Evolutionary conservation across 345 rosid genomes (phyloP).

Genomic region (Jatropha curcas): DNA sequence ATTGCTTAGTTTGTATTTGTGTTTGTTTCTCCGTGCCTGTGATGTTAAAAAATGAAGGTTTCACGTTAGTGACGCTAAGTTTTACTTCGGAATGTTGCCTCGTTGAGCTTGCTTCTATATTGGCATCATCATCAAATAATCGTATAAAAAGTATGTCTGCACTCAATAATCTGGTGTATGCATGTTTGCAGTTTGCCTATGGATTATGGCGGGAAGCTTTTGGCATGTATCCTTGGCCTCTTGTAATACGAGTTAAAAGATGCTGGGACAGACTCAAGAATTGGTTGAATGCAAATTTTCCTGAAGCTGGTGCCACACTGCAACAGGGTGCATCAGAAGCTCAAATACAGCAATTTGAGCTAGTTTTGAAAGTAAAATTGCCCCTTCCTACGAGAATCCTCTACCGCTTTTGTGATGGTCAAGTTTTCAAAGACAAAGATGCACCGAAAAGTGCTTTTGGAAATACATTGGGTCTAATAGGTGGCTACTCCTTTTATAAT

Average conservation of each 20-base stretch:
- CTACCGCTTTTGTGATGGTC: constrained; percentile 84
- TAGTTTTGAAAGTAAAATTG: constrained; percentile 51
- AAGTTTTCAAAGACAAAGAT: constrained; percentile 32
- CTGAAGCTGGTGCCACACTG: constrained; percentile 69
- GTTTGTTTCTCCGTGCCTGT: not conserved
- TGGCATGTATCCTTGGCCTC: constrained; percentile 77
- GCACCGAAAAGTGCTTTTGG: not conserved
- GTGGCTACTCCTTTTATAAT: constrained; percentile 60
- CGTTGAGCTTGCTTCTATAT: not conserved
- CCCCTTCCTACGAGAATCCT: constrained; percentile 80
- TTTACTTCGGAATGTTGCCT: not conserved
- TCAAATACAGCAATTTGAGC: constrained; percentile 53
- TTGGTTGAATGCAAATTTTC: constrained; percentile 67
- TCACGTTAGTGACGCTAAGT: constrained; percentile 2
- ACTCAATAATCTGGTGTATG: not conserved
- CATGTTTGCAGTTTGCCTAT: constrained; percentile 53
- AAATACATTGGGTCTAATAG: constrained; percentile 61
- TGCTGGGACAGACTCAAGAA: constrained; percentile 69
- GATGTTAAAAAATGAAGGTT: not conserved
- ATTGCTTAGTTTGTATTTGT: not conserved
- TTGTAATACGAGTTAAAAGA: constrained; percentile 64
- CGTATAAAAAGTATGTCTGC: not conserved
- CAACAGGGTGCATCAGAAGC: constrained; percentile 76
- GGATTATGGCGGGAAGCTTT: constrained; percentile 69
- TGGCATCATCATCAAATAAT: not conserved